These are phyloP conservation scores for Termitomyces sp. DNA, from an alignment of 768 basidiomycete genomes.

Conservation along the genomic window DNA sequence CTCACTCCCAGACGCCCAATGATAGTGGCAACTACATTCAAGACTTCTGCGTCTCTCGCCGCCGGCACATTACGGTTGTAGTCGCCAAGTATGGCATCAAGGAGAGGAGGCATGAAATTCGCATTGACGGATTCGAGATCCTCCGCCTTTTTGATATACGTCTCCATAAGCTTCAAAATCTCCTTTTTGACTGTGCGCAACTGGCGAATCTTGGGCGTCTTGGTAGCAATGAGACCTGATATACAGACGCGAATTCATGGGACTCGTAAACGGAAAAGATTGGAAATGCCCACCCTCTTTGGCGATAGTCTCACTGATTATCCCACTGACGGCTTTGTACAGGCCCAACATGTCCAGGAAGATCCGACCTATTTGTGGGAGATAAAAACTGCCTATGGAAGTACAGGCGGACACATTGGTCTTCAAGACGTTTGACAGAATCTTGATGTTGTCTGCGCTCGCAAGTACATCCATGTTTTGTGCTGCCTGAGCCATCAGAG, in stretches of 20 bases:
- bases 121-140: constrained; percentile 90
- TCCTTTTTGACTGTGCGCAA: constrained; percentile 98
- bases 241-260: constrained; percentile 5
- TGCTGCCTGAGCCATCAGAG: constrained; percentile 92
- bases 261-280: not conserved
- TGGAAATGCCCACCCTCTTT: constrained; percentile 57
- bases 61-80: constrained; percentile 92
- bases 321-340: constrained; percentile 95
- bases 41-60: constrained; percentile 93
- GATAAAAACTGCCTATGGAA: constrained; percentile 94
- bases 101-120: constrained; percentile 89
- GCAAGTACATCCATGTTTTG: constrained; percentile 89
- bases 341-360: constrained; percentile 98
- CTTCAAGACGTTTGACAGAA: constrained; percentile 93
- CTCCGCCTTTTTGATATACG: constrained; percentile 95
- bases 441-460: constrained; percentile 92
- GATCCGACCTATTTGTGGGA: constrained; percentile 93
- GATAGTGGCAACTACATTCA: constrained; percentile 97
- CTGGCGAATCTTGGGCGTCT: constrained; percentile 93
- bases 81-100: constrained; percentile 97
- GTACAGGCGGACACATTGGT: constrained; percentile 98
- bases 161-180: constrained; percentile 95
- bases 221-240: constrained; percentile 84
- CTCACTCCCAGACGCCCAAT: constrained; percentile 82
- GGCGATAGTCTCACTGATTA: constrained; percentile 90